Percentiles rank a stretch among this genome's conserved stretches.
Evolutionary conservation across 2,329 filamentous ascomycete genomes (phyloP).

Genomic region (Elsinoe fawcettii): DNA sequence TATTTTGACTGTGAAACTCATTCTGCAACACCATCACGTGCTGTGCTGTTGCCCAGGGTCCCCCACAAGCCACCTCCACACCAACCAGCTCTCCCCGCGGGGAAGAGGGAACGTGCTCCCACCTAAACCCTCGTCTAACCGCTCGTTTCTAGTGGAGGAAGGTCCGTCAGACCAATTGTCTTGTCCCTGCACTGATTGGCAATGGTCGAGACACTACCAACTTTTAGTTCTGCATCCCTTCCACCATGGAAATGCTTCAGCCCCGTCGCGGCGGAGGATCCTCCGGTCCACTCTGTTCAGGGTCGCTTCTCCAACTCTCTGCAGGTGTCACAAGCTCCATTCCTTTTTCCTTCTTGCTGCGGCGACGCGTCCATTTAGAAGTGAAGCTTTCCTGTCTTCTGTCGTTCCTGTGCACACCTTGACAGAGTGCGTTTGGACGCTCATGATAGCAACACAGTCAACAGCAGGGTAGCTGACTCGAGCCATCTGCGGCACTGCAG

Average conservation of each 20-base stretch:
- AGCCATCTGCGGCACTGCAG: conserved; percentile 1
- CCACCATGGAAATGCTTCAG: neutral
- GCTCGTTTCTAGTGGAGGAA: conserved; percentile 6
- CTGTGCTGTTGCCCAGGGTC: neutral
- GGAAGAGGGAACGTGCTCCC: neutral
- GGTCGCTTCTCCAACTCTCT: conserved; percentile 7
- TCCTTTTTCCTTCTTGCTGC: neutral
- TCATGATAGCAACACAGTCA: conserved; percentile 12
- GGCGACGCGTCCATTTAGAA: neutral
- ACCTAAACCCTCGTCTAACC: neutral
- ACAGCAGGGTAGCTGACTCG: neutral
- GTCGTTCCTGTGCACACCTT: neutral
- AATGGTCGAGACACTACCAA: neutral
- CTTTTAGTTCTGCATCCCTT: neutral
- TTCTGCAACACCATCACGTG: neutral
- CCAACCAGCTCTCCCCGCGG: neutral
- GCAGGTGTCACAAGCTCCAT: conserved; percentile 6
- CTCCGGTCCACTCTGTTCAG: neutral
- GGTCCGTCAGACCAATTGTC: neutral
- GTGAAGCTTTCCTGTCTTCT: neutral
- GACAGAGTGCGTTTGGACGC: neutral
- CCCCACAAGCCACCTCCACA: conserved; percentile 10
- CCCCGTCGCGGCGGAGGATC: conserved; percentile 1
- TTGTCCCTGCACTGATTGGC: conserved; percentile 8
- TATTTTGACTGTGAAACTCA: neutral